Evolutionary conservation across 1,284 basidiomycete species (phyloP).

Genomic region (Xerocomus nothofagi): DNA sequence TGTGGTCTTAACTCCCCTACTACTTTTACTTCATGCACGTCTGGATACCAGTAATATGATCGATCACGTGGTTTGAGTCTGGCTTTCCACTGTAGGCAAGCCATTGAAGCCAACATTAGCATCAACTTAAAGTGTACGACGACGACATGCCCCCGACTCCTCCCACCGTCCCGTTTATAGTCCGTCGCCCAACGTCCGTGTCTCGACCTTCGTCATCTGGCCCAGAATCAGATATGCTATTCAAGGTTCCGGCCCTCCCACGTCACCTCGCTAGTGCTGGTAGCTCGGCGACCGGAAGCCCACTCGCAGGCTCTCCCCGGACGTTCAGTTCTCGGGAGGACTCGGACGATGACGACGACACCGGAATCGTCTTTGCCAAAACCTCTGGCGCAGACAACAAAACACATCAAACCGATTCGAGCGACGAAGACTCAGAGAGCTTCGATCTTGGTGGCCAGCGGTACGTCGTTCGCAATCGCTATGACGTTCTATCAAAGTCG

Average conservation of each 20-base stretch:
- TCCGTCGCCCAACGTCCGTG: conserved; percentile 65
- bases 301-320: conserved; percentile 50
- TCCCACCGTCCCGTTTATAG: conserved; percentile 69
- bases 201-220: conserved; percentile 61
- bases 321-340: conserved; percentile 41
- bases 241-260: conserved; percentile 61
- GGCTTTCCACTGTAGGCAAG: no score
- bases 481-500: conserved; percentile 8
- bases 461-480: conserved; percentile 51
- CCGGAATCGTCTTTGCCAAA: conserved; percentile 28
- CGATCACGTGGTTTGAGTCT: no score
- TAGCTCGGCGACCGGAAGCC: conserved; percentile 53
- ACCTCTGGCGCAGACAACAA: conserved; percentile 24
- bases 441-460: conserved; percentile 69
- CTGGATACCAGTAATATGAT: no score
- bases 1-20: no score
- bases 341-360: conserved; percentile 30
- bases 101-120: no score
- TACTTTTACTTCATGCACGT: no score
- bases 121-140: no score
- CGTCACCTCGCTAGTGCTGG: conserved; percentile 41
- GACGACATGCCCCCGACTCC: conserved; percentile 22
- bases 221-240: conserved; percentile 54
- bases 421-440: conserved; percentile 59
- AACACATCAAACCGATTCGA: conserved; percentile 46